These are phyloP conservation scores for Paraurostyla sp. DNA, from an alignment of 73 alveolate species.

Conservation along the genomic window DNA sequence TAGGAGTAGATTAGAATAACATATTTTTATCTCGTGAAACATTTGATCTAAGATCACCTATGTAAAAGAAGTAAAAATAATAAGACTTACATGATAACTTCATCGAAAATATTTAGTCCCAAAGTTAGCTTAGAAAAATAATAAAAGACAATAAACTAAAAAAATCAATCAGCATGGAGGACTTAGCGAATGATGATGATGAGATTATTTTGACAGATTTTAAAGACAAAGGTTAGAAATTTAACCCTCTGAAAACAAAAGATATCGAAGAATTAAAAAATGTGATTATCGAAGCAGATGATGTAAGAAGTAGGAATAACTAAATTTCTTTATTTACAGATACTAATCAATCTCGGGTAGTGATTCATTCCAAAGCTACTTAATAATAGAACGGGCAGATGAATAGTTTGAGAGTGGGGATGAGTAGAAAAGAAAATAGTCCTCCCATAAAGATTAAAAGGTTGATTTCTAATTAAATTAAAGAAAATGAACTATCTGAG, in stretches of 20 bases:
- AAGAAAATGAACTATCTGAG: background rate
- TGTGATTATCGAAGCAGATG: slow-evolving; percentile 25
- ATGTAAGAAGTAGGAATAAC: slow-evolving; percentile 24
- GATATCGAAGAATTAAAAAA: background rate
- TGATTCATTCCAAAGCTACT: too few species aligned
- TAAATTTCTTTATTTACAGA: slow-evolving; percentile 22
- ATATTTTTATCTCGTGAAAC: background rate
- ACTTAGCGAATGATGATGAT: slow-evolving; percentile 5
- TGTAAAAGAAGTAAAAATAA: background rate
- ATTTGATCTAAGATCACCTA: slow-evolving; percentile 16
- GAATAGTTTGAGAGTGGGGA: background rate
- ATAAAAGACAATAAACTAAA: slow-evolving; percentile 6
- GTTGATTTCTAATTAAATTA: background rate
- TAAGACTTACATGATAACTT: background rate
- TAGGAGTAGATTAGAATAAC: background rate
- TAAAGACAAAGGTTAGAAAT: background rate
- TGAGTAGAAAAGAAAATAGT: background rate
- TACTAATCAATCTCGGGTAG: background rate
- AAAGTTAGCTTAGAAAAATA: slow-evolving; percentile 5
- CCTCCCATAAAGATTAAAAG: background rate
- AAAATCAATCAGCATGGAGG: background rate
- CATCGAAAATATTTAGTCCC: background rate
- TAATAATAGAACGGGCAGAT: too few species aligned
- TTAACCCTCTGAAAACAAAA: background rate
- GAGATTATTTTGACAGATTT: background rate